These are phyloP conservation scores for Penicillium capsulatum DNA, from an alignment of 2,329 filamentous ascomycete genomes.

Conservation along the genomic window DNA sequence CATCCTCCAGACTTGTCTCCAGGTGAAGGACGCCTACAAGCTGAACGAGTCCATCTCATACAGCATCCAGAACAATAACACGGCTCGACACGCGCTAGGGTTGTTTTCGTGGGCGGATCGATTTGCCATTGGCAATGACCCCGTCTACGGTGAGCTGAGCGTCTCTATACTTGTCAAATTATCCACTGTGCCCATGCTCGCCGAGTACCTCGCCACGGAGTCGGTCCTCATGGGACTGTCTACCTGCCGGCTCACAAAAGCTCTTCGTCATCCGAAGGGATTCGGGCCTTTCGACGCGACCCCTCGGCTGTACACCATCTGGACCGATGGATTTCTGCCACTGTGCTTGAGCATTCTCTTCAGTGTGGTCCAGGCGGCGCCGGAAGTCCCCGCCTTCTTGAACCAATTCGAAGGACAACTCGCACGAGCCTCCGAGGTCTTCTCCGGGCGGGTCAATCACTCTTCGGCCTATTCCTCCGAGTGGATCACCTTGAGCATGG, in stretches of 20 bases:
- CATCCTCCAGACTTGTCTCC: constrained; percentile 77
- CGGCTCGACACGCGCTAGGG: constrained; percentile 74
- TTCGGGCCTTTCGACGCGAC: constrained; percentile 76
- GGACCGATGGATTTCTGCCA: constrained; percentile 82
- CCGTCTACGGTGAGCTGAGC: constrained; percentile 89
- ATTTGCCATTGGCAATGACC: constrained; percentile 71
- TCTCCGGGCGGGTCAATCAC: constrained; percentile 54
- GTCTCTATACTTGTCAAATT: constrained; percentile 84
- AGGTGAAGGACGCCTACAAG: constrained; percentile 70
- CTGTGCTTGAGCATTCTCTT: constrained; percentile 83
- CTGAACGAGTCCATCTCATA: constrained; percentile 66
- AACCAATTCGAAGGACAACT: constrained; percentile 85
- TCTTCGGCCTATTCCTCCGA: constrained; percentile 51
- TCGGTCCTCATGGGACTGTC: constrained; percentile 75
- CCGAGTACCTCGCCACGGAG: constrained; percentile 85
- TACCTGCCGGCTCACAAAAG: constrained; percentile 71
- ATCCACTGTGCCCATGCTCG: constrained; percentile 72
- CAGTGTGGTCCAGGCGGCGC: constrained; percentile 73
- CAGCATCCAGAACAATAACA: constrained; percentile 62
- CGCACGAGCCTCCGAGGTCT: constrained; percentile 63
- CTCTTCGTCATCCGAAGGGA: constrained; percentile 63
- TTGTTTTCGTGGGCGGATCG: constrained; percentile 93
- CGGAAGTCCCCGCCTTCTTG: constrained; percentile 80
- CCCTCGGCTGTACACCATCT: constrained; percentile 78
- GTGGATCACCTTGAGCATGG: constrained; percentile 67